Base-by-base conservation (phyloP, 805 yeast genomes). In the Saturnispora bothae region DNA sequence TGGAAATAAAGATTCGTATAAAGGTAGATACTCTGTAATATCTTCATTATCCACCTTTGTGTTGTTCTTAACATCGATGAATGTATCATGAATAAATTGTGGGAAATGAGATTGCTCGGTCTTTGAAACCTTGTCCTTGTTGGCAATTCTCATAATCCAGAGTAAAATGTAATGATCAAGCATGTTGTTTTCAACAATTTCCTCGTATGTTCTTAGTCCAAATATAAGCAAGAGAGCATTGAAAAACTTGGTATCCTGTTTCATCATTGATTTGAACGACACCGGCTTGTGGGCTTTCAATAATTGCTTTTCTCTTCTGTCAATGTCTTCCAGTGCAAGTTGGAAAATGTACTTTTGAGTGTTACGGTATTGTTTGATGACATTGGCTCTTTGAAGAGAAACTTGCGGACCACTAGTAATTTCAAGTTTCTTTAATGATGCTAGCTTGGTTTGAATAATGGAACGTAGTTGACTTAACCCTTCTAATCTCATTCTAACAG, bases 101-200 rank as follows among this genome's bases (percentile, higher is more conserved):
- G 84, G 82, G 14, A 72, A 56, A 28, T 52, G 55, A 27, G 59
- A 54, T 16, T 52, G 51, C 27, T 62, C 68, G 3, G n/a, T 34
- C 14, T 7, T 51, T 21, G 47, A 55, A 39, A 65, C 63, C 13
- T 51, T 55, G 4, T 52, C 47, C 32, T 60, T 61, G 51, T 77
- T 79, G 40, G 64, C 60, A 41, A 73, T 68, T 47, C 85, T 64
- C 26, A 81, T 71, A 19, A 81, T 60, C 73, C 79, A 82, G 28
- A 82, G 54, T 16, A 78, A 53, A 54, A 82, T 60, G 2, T 71
- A 69, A 46, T 77, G 80, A 40, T 76, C 78, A 41, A 74, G 58
- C 33, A 74, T 64, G 30, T 66, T 63, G 31, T 70, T 61, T 3
- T 56, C 63, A 2, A 67, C 49, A 13, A 81, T 48, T 33, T 71